Evolutionary conservation across 2,329 filamentous ascomycete species (phyloP), one percentile per base, ranked within the genome.

Genomic region (Monosporascus sp.): DNA sequence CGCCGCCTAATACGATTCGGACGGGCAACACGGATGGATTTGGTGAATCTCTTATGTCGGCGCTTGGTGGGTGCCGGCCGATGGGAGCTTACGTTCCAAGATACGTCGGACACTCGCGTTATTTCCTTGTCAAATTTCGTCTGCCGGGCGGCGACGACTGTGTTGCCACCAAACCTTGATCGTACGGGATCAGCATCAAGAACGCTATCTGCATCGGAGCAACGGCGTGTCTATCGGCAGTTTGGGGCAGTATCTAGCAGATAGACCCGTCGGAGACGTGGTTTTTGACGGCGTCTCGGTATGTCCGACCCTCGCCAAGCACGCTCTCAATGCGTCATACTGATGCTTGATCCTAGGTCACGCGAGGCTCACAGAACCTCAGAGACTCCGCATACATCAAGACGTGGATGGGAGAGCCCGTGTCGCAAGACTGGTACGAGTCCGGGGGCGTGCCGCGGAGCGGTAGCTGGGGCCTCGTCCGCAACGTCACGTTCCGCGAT

Each of bases 1-100:
- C 77, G 4, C 78, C 78, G 0, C 74, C 69, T n/a, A 78, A 78
- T 2, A 62, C 60, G 5, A 82, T 81, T 52, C 81, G 78, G 78
- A 78, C 81, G 1, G 78, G 81, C 61, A 82, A 82, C 57, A 81
- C 78, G 0, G 79, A 81, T 61, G 79, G 78, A 3, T 81, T 81
- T 55, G 73, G 56, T 58, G 18, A 51, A 51, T 41, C 5, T 35
- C 9, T 9, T 11, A 31, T 11, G 28, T 11, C 28, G 2, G 28
- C 5, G 5, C 3, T 9, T 31, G 9, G 9, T 31, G 28, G 11
- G 8, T 31, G 20, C 5, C 28, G 28, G 8, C 28, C 5, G 14
- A 38, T 46, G 3, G 2, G 3, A 15, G 5, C 18, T n/a, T 7
- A 11, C 14, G 8, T 2, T 41, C 20, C 11, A 17, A 55, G 53